Percentiles rank a stretch among this genome's conserved stretches.
Evolutionary conservation across 2,329 filamentous ascomycete genomes (phyloP).

Genomic region (Aspergillus viridinutans): DNA sequence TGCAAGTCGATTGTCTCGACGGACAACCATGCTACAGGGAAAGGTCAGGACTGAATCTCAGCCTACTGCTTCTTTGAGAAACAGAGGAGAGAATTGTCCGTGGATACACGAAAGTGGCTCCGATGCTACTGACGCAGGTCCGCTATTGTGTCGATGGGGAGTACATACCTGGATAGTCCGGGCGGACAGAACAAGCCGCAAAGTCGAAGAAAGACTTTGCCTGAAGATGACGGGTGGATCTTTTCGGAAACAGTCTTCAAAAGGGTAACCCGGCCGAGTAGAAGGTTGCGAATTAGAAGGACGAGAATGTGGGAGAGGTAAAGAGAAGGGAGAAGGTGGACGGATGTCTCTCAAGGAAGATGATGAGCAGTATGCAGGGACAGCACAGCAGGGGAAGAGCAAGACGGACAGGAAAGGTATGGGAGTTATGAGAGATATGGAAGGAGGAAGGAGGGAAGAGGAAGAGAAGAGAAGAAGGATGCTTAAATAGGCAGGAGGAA

Average conservation of each 20-base stretch:
- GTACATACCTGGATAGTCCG: neutral
- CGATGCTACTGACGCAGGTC: neutral
- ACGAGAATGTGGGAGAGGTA: neutral
- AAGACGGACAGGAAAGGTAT: neutral
- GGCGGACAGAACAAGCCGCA: neutral
- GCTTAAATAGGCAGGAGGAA: slow-evolving; percentile 6
- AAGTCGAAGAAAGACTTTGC: neutral
- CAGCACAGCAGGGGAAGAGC: neutral
- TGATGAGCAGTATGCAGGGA: neutral
- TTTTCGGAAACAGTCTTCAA: neutral
- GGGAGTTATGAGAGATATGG: neutral
- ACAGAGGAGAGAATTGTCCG: neutral
- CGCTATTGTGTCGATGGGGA: neutral
- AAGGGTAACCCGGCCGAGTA: neutral
- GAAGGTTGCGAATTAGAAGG: neutral
- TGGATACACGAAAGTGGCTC: neutral
- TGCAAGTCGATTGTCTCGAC: neutral
- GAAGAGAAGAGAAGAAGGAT: neutral
- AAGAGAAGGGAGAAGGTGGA: neutral
- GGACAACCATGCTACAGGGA: neutral
- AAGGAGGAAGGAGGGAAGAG: neutral
- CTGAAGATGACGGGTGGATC: neutral
- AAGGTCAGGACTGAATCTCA: neutral
- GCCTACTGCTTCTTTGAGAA: neutral
- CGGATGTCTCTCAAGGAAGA: neutral